Evolutionary conservation across 1,284 basidiomycete species (phyloP), one percentile per base, ranked within the genome.

Genomic region (Cryptococcus sp.): DNA sequence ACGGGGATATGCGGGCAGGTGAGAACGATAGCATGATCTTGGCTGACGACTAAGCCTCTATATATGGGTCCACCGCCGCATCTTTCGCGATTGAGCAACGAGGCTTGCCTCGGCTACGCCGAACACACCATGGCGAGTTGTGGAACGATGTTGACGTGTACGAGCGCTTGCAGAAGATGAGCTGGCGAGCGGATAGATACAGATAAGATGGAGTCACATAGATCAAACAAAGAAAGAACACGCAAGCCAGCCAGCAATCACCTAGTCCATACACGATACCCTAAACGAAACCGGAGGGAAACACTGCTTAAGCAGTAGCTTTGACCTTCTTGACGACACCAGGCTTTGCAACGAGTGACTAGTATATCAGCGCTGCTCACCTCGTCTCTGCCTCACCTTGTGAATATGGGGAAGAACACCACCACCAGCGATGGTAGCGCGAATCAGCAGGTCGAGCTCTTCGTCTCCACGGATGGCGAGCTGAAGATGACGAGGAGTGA

Each of bases 361-460:
- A 47, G 7, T 19, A 8, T 42, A 42, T 51, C 22, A 30, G 50
- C 40, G 6, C 30, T 35, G 30, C 30, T 35, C 30, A 8, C 30
- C 30, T 35, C 30, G 30, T 8, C 30, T 35, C 6, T 19, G 42
- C 59, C 75, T 22, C 42, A 77, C 78, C 86, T 95, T 95, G 85
- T 97, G 93, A 74, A 97, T 97, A 82, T 96, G 94, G 15, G 93
- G 93, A 67, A 97, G 78, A 3, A 97, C 93, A 83, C 93, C 93
- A 82, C 89, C 89, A 61, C 91, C 90, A 16, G 83, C 81, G 59
- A 84, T 84, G 42, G 83, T 83, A 47, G 82, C 83, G 55, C 80
- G 75, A 62, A 84, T 81, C 55, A 83, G 71, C 41, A 79, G 72
- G 71, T 83, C 81, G 52, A 80, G 71, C 68, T 80, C 78, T 75